These are phyloP conservation scores for Hypholoma sublateritium DNA, from an alignment of 768 basidiomycete genomes.

Conservation along the genomic window DNA sequence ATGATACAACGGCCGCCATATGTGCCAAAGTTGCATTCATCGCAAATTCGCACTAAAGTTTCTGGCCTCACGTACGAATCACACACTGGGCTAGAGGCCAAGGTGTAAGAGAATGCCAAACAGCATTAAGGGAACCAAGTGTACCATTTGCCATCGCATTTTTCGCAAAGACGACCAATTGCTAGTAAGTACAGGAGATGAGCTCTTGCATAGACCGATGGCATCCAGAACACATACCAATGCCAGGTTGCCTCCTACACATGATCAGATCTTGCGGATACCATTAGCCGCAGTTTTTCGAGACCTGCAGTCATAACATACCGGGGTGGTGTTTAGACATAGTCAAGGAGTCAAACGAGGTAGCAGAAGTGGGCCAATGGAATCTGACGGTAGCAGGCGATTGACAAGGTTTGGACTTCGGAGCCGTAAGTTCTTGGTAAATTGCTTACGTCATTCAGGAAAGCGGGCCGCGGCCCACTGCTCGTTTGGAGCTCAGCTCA, in stretches of 20 bases:
- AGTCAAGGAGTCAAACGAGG: slow-evolving; percentile 6
- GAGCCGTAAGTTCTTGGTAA: background rate
- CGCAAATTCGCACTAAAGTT: slow-evolving; percentile 96
- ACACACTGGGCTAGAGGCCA: slow-evolving; percentile 79
- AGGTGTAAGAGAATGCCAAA: background rate
- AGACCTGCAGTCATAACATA: slow-evolving; percentile 22
- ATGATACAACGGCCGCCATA: slow-evolving; percentile 98
- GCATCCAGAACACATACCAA: slow-evolving; percentile 51
- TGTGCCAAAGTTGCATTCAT: slow-evolving; percentile 99
- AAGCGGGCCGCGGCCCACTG: background rate
- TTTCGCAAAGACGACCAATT: slow-evolving; percentile 97
- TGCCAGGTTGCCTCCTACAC: slow-evolving; percentile 97
- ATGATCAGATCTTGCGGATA: slow-evolving; percentile 84
- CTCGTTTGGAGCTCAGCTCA: too few species aligned
- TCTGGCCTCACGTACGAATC: slow-evolving; percentile 99
- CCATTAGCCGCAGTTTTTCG: background rate
- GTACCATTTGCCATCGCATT: slow-evolving; percentile 99
- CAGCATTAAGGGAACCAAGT: slow-evolving; percentile 20
- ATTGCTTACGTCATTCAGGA: slow-evolving; percentile 2
- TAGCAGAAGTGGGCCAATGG: background rate
- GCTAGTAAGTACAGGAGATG: slow-evolving; percentile 44
- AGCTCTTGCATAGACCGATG: background rate
- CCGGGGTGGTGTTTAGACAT: slow-evolving; percentile 95
- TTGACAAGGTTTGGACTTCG: background rate
- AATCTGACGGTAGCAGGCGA: background rate